Conservation (phyloP, 1,284 basidiomycete species). For the Leucoagaricus sp. region DNA sequence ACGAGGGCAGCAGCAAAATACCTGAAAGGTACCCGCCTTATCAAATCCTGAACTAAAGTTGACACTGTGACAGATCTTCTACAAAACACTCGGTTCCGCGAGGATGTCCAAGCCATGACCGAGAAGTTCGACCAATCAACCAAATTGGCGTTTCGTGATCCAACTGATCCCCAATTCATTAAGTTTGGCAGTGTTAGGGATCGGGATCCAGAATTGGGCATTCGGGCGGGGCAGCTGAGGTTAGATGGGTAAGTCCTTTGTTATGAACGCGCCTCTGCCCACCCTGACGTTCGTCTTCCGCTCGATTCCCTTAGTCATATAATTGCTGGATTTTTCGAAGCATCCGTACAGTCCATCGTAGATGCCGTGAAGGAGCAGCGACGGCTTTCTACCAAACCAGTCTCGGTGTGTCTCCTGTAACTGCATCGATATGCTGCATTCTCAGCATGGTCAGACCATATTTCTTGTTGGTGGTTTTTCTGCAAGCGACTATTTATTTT, state of each 20-base stretch:
- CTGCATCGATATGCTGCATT: neutral
- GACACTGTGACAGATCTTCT: constrained; percentile 24
- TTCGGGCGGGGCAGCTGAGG: constrained; percentile 38
- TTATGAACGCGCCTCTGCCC: neutral
- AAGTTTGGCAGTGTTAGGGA: constrained; percentile 50
- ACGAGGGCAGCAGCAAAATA: constrained; percentile 39
- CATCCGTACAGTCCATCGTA: constrained; percentile 31
- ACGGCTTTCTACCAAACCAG: constrained; percentile 6
- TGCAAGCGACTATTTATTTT: constrained; percentile 22
- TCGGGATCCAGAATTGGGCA: constrained; percentile 40
- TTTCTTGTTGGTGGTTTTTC: constrained; percentile 25
- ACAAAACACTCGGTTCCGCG: constrained; percentile 28
- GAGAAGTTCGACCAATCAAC: constrained; percentile 52
- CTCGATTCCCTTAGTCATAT: constrained; percentile 21
- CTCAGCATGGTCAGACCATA: constrained; percentile 13
- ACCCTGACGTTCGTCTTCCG: neutral
- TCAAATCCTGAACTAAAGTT: neutral
- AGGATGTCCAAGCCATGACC: constrained; percentile 44
- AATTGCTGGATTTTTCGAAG: constrained; percentile 34
- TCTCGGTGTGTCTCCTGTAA: constrained; percentile 3
- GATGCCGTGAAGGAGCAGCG: constrained; percentile 27
- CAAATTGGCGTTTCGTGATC: constrained; percentile 46
- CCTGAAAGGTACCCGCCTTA: constrained; percentile 32
- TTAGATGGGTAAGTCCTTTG: constrained; percentile 37
- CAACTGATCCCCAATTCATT: constrained; percentile 45